Conservation (phyloP, 1,284 basidiomycete genomes). For the Rhodotorula sp. region DNA sequence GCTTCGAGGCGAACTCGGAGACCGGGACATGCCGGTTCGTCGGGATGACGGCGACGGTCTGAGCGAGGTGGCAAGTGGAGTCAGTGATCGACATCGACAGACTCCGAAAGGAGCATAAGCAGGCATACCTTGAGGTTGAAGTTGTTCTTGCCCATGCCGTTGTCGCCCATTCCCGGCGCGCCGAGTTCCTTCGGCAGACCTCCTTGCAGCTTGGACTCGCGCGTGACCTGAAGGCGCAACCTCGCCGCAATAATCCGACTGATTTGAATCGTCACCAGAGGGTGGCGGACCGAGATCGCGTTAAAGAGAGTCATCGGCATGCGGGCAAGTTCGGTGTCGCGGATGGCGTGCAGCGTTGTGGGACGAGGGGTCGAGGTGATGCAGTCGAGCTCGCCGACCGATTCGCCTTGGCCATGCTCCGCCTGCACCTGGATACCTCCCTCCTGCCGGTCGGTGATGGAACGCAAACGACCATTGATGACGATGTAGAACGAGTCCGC, state of each 20-base stretch:
- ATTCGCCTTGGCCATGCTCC: constrained; percentile 87
- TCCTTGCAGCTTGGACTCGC: constrained; percentile 35
- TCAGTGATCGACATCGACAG: neutral
- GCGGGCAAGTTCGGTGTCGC: constrained; percentile 94
- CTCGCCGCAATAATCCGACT: constrained; percentile 89
- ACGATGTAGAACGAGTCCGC: constrained; percentile 96
- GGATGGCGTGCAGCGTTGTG: constrained; percentile 94
- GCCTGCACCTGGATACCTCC: constrained; percentile 74
- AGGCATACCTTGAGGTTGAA: constrained; percentile 67
- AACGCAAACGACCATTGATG: constrained; percentile 92
- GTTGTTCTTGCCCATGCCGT: constrained; percentile 65
- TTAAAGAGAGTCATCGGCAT: constrained; percentile 99
- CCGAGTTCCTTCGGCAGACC: constrained; percentile 45
- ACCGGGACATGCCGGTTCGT: constrained; percentile 79
- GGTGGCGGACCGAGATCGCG: constrained; percentile 76
- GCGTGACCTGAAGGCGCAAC: constrained; percentile 77
- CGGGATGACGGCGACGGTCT: constrained; percentile 84
- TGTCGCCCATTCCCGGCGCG: constrained; percentile 53
- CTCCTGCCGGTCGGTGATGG: constrained; percentile 64
- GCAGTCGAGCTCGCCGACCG: constrained; percentile 74
- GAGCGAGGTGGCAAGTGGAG: neutral
- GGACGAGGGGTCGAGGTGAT: constrained; percentile 87
- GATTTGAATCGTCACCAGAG: constrained; percentile 93
- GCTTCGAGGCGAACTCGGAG: constrained; percentile 79
- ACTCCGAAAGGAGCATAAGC: neutral